Base-by-base conservation (phyloP, 495 filamentous ascomycete genomes). In the Hypoxylon intermedium region DNA sequence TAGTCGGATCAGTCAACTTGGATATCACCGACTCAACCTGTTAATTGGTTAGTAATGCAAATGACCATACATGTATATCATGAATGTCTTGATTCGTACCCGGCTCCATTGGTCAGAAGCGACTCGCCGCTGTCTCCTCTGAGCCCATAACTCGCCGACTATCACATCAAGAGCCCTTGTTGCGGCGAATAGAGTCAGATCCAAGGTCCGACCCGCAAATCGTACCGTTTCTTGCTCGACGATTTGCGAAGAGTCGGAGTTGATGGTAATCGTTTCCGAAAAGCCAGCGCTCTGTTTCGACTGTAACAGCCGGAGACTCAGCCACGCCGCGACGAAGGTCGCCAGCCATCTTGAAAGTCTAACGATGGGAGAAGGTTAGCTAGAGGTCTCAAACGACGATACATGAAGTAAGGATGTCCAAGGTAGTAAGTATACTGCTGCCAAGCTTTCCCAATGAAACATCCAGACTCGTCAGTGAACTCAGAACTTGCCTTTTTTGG, bases 161-260 rank as follows among this genome's bases (percentile, higher is more conserved):
- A 92, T 54, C 24, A 89, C 84, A 70, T 96, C 91, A 15, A 89
- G 68, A 36, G 93, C 92, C 62, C 91, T 83, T 6, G 85, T 85
- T 37, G 84, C 74, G n/a, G 88, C 83, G 68, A 94, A 93, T 28
- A 96, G 77, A 1, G 93, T 94, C 23, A 97, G 81, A 72, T 96
- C 92, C 67, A 97, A 80, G 9, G 92, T 95, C 51, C 86, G 85
- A 47, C 93, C 93, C 3, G 86, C 89, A 51, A 86, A 75, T 6
- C 74, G 69, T 41, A 70, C 65, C 57, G 73, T 73, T 43, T 64
- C 67, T 16, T 65, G 51, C 40, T 62, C 67, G 62, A 21, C 43
- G 54, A 48, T 52, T 33, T 53, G 66, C 54, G 49, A 53, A 52
- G 26, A 43, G 46, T 36, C 55, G 1, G 63, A 34, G 26, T 69